Evolutionary conservation across 768 basidiomycete species (phyloP), one percentile per base, ranked within the genome.

Genomic region (Boletus rex-veris): DNA sequence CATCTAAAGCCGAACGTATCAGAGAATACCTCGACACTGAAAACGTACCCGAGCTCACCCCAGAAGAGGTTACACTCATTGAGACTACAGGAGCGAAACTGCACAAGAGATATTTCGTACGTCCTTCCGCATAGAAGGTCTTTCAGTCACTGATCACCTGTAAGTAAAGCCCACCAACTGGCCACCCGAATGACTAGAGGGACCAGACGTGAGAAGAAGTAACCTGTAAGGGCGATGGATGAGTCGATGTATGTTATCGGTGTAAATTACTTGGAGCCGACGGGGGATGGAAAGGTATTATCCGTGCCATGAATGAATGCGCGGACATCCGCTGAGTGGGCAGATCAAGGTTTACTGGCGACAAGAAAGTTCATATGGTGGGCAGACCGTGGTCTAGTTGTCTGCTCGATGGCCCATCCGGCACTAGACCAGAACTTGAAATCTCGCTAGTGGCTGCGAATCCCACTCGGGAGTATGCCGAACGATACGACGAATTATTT

Each of bases 1-100:
- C 71, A 10, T 63, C 65, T 21, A 73, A 73, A 49, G 66, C 50
- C 1, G 62, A 64, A 45, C 68, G 66, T 45, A 53, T 73, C 53
- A 64, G 50, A 47, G 72, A 73, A 65, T 73, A 71, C 31, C 45
- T 71, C 5, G 68, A 65, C 44, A 68, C 65, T 1, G 54, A 66
- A 44, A 55, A 57, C 33, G 33, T 73, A 31, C 68, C 70, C 1
- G 58, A 67, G 10, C 64, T 71, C 38, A 69, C 59, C 2, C 10
- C 26, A 11, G 64, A 59, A 30, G 71, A 71, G 45, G 42, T 70
- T 3, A 46, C 48, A 0, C 57, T 64, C 11, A 55, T 71, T 19
- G 70, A 71, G 3, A 51, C 43, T 16, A 56, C 63, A n/a, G 70
- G 71, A 26, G 52, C 52, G n/a, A 45, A 61, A 47, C 21, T 49